phyloP scores from a whole-genome alignment of 2,329 filamentous ascomycete species.

The Colletotrichum musicola region DNA sequence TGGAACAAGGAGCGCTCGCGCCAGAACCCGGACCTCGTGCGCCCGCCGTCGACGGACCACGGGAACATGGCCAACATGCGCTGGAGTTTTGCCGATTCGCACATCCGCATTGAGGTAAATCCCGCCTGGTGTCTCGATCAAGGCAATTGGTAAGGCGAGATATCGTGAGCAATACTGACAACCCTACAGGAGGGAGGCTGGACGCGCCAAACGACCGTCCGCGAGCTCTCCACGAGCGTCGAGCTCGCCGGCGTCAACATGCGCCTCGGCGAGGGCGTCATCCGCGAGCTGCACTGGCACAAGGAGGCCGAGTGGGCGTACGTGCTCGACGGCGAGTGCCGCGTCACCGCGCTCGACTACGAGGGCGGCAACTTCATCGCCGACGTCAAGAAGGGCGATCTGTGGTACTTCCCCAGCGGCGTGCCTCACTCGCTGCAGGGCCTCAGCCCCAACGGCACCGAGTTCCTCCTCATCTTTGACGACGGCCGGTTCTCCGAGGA shows the following conservation, averaged over 20 bases:
- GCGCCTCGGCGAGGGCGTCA: conserved; percentile 79
- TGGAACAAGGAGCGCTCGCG: conserved; percentile 76
- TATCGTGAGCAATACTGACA: not conserved
- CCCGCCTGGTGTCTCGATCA: no score
- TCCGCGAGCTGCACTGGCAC: conserved; percentile 85
- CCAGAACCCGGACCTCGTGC: conserved; percentile 78
- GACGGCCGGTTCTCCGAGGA: conserved; percentile 67
- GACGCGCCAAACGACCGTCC: conserved; percentile 79
- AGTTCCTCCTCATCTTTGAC: conserved; percentile 60
- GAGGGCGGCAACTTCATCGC: conserved; percentile 84
- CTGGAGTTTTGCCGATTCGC: conserved; percentile 77
- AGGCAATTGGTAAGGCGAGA: not conserved
- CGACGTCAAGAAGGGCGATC: conserved; percentile 77
- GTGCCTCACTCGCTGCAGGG: conserved; percentile 78
- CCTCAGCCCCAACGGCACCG: conserved; percentile 44
- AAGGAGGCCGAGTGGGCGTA: conserved; percentile 85
- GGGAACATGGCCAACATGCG: conserved; percentile 78
- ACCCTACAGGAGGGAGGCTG: conserved; percentile 75
- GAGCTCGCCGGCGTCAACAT: conserved; percentile 84
- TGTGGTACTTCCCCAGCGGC: conserved; percentile 86
- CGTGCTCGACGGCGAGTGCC: conserved; percentile 77
- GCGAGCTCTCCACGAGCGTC: conserved; percentile 73
- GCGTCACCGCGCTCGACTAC: conserved; percentile 79
- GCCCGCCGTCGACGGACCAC: conserved; percentile 80
- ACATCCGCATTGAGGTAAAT: conserved; percentile 71